Evolutionary conservation across 1,284 basidiomycete species (phyloP).

Genomic region (Fomitopsis schrenkii): DNA sequence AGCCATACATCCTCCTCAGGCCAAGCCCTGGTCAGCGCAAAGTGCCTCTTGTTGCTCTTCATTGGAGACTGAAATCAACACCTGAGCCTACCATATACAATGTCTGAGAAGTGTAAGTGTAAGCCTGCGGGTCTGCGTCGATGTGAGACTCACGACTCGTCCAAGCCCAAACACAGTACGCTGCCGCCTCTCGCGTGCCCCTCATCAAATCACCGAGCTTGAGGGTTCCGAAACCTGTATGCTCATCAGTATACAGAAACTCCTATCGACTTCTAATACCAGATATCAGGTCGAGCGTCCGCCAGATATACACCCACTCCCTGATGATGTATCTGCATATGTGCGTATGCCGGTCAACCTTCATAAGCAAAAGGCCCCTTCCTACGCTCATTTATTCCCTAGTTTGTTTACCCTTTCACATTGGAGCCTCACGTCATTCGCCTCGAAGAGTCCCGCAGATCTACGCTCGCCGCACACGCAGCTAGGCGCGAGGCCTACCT

Average conservation of each 20-base stretch:
- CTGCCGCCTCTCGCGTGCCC: constrained; percentile 69
- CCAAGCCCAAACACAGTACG: constrained; percentile 54
- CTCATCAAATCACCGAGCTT: constrained; percentile 89
- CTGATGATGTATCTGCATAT: constrained; percentile 84
- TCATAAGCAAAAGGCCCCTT: background rate
- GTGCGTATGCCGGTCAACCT: constrained; percentile 41
- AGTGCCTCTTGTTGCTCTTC: no score
- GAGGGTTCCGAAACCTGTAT: constrained; percentile 77
- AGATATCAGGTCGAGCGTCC: constrained; percentile 69
- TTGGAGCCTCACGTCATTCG: constrained; percentile 82
- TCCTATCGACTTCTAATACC: background rate
- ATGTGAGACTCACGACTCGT: background rate
- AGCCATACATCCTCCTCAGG: no score
- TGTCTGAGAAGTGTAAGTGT: constrained; percentile 3
- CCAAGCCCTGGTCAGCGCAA: no score
- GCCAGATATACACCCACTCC: constrained; percentile 87
- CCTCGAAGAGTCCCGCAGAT: constrained; percentile 63
- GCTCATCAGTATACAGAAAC: constrained; percentile 17
- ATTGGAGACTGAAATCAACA: no score
- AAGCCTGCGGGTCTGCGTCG: background rate
- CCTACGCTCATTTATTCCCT: background rate
- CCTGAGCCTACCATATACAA: background rate
- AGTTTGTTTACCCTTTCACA: constrained; percentile 95
- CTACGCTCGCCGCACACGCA: constrained; percentile 60
- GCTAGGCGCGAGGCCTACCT: constrained; percentile 70